Evolutionary conservation across 345 rosid species (phyloP), one percentile per base, ranked within the genome.

Genomic region (Barbarea vulgaris): DNA sequence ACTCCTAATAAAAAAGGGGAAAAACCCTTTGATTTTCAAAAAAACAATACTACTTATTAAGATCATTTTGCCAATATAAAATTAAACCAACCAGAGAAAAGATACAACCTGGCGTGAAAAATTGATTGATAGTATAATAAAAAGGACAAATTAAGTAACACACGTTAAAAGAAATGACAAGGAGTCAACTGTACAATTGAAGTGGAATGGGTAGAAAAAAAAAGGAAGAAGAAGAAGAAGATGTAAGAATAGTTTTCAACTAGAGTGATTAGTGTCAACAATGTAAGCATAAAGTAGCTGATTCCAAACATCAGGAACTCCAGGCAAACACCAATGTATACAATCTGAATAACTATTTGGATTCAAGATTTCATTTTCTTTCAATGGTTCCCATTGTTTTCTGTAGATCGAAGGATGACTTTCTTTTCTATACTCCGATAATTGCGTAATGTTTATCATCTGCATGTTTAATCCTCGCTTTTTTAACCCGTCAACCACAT

Each of bases 301-400:
- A 61, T 94, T 94, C 98, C 98, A 94, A 8, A 87, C 91, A 79
- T 94, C 98, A 24, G 96, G 93, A 7, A 88, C 90, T 28, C 98
- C 98, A 27, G 98, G 98, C 24, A 93, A 91, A 69, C 91, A 90
- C 98, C 98, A 91, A 57, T 93, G 98, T 69, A 83, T 87, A 65
- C 98, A 93, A 76, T 93, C 97, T 11, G 98, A 85, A 48, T 87
- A 88, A 44, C 85, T 85, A 22, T 62, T 80, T 15, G 97, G 96
- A 67, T 89, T 80, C 7, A 81, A 41, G 39, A 65, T 19, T 64
- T 89, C 85, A 10, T 83, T 77, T 66, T 87, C 81, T 1, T 83
- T 86, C 47, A 85, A 36, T 2, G 87, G 75, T 18, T 86, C 90
- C 94, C 97, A 93, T 60, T 87, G 96, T 70, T 81, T 88, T 69